A percentile compares a stretch with the other conserved stretches of the same genome.
Conservation (phyloP, 202 grass and related monocot genomes). For the Dendrocalamus latiflorus region DNA sequence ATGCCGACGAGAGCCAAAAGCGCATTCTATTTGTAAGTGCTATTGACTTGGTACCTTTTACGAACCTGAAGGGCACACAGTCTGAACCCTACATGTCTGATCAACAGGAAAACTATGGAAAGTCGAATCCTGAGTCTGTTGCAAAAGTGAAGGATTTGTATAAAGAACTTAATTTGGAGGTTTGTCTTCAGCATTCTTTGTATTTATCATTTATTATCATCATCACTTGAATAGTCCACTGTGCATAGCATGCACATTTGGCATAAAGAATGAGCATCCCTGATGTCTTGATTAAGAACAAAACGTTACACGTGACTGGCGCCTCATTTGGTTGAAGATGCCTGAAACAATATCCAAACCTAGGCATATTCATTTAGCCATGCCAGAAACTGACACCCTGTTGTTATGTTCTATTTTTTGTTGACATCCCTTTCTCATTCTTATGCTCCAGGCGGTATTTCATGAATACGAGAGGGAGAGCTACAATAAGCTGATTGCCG, state of each 20-base stretch:
- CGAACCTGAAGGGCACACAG: neutral
- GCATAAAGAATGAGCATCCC: neutral
- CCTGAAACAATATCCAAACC: neutral
- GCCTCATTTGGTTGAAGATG: neutral
- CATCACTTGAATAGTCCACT: neutral
- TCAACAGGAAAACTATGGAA: conserved; percentile 84
- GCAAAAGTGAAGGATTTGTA: conserved; percentile 93
- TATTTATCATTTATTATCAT: conserved; percentile 15
- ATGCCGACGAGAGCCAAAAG: conserved; percentile 56
- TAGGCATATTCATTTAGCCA: neutral
- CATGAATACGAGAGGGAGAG: conserved; percentile 63
- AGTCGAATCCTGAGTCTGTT: conserved; percentile 67
- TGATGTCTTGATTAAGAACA: neutral
- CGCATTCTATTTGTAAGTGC: conserved; percentile 57
- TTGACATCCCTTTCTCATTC: neutral
- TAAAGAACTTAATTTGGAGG: conserved; percentile 84
- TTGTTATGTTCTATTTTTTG: neutral
- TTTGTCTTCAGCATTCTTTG: conserved; percentile 29
- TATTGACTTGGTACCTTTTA: conserved; percentile 8
- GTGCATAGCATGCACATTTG: neutral
- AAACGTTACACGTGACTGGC: neutral
- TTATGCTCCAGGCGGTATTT: conserved; percentile 49
- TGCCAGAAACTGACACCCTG: neutral
- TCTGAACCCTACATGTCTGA: neutral
- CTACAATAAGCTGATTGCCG: conserved; percentile 62